Evolutionary conservation across 805 yeast species (phyloP).

Genomic region (Lipomyces kockii): DNA sequence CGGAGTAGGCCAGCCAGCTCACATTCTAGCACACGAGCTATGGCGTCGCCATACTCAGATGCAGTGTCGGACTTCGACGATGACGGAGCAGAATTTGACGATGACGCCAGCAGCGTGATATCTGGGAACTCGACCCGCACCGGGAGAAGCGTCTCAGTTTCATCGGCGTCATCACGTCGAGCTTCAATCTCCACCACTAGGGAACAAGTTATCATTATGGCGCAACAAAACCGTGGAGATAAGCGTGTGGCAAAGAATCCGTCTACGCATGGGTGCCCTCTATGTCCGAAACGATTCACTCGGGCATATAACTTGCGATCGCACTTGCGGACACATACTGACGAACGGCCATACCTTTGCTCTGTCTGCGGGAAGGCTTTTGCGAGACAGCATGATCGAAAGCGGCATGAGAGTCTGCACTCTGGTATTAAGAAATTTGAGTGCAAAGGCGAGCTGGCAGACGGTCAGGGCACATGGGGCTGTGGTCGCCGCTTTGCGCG

Average conservation of each 20-base stretch:
- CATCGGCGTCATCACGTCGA: slow-evolving; percentile 11
- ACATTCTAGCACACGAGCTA: slow-evolving; percentile 13
- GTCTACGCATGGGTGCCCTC: slow-evolving; percentile 71
- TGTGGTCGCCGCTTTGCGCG: slow-evolving; percentile 76
- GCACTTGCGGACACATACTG: slow-evolving; percentile 84
- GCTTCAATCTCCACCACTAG: slow-evolving; percentile 39
- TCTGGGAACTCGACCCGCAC: slow-evolving; percentile 12
- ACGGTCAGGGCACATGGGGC: slow-evolving; percentile 69
- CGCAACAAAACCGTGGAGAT: slow-evolving; percentile 59
- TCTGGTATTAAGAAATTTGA: slow-evolving; percentile 71
- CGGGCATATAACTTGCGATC: slow-evolving; percentile 92
- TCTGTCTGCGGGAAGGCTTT: slow-evolving; percentile 66
- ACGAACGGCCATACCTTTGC: slow-evolving; percentile 73
- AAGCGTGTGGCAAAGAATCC: slow-evolving; percentile 73
- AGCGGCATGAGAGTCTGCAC: slow-evolving; percentile 76
- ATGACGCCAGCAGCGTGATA: slow-evolving; percentile 26
- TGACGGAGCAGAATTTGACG: slow-evolving; percentile 21
- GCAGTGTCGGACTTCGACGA: slow-evolving; percentile 24
- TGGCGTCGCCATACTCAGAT: slow-evolving; percentile 16
- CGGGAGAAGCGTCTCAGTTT: slow-evolving; percentile 10
- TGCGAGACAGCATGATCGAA: slow-evolving; percentile 77
- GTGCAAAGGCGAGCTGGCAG: slow-evolving; percentile 64
- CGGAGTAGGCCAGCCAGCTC: slow-evolving; percentile 9
- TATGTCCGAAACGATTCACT: slow-evolving; percentile 86
- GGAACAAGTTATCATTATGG: slow-evolving; percentile 68